Base-by-base conservation (phyloP, 2,329 filamentous ascomycete species). In the Talaromyces sp. region DNA sequence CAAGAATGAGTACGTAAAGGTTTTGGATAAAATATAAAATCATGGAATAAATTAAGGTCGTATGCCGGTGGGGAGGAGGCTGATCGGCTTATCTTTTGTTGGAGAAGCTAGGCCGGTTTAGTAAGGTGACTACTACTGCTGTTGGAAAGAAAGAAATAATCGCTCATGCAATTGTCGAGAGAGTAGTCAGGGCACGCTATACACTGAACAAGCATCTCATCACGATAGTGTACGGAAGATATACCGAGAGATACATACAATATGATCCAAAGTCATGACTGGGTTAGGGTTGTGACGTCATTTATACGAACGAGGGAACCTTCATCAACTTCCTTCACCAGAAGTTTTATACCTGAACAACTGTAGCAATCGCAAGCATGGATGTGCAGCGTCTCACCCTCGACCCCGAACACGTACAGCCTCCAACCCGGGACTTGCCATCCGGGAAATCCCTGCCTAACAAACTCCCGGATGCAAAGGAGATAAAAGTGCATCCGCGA, bases 401-500 rank as follows among this genome's bases (percentile, higher is more conserved):
- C 57, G 70, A 78, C 46, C 75, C 75, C 1, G 64, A 63, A 2
- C 62, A 69, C 11, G 64, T 70, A 0, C 63, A 71, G 43, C 63
- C 73, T 3, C 76, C 78, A 5, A 77, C 73, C 1, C 72, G 75
- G 31, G 70, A 78, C 57, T 59, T 73, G 5, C 62, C 67, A 13
- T 54, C 63, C 1, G 33, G 54, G 2, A 55, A 58, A 13, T 19
- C 61, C 9, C 60, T 72, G 3, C 70, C 77, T 2, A 56, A 64
- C 13, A 62, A 66, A 8, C 65, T 80, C 0, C 78, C 78, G 7
- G 61, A 68, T 8, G 72, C 78, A n/a, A 79, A 77, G 61, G 69
- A 74, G 46, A 76, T 70, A 45, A 78, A 78, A 59, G 53, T 74
- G 3, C 74, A 79, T 63, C 78, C 79, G 1, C 66, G 68, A 1